Evolutionary conservation across 495 filamentous ascomycete genomes (phyloP).

Genomic region (Astrothelium subdiscretum): DNA sequence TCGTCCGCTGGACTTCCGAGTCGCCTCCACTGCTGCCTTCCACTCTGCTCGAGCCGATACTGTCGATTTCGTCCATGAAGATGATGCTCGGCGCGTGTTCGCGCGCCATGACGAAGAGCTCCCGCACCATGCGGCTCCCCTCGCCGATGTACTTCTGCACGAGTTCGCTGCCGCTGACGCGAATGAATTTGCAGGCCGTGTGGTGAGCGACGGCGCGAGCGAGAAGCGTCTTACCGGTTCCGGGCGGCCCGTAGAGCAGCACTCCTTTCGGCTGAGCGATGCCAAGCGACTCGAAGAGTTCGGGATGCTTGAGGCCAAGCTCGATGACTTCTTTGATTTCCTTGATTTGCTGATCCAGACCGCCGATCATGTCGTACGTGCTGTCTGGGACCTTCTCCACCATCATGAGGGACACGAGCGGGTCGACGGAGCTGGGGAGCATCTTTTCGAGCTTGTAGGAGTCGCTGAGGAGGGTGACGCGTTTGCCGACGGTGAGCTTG

Average conservation of each 20-base stretch:
- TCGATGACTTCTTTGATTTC: conserved; percentile 99
- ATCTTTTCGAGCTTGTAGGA: conserved; percentile 98
- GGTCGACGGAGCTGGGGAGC: conserved; percentile 92
- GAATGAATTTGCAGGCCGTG: conserved; percentile 97
- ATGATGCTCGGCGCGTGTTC: conserved; percentile 99
- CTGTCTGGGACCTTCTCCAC: conserved; percentile 99
- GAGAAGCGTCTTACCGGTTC: conserved; percentile 93
- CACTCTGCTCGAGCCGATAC: conserved; percentile 92
- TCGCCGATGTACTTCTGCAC: conserved; percentile 99
- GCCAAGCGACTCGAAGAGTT: conserved; percentile 95
- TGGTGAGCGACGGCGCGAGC: conserved; percentile 95
- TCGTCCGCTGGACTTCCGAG: conserved; percentile 99
- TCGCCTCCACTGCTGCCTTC: conserved; percentile 91
- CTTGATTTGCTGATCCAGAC: conserved; percentile 98
- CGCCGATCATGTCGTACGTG: conserved; percentile 99
- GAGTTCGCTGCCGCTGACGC: conserved; percentile 88
- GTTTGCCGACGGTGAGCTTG: conserved; percentile 95
- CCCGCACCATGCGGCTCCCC: conserved; percentile 94
- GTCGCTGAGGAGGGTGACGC: conserved; percentile 90
- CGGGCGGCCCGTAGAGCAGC: conserved; percentile 89
- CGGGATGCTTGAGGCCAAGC: conserved; percentile 93
- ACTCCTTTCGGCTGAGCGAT: conserved; percentile 98
- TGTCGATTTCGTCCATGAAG: conserved; percentile 99
- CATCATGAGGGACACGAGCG: conserved; percentile 99
- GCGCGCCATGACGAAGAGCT: conserved; percentile 97